Base-by-base conservation (phyloP, 176 grass and related monocot species). In the Hyparrhenia diplandra region DNA sequence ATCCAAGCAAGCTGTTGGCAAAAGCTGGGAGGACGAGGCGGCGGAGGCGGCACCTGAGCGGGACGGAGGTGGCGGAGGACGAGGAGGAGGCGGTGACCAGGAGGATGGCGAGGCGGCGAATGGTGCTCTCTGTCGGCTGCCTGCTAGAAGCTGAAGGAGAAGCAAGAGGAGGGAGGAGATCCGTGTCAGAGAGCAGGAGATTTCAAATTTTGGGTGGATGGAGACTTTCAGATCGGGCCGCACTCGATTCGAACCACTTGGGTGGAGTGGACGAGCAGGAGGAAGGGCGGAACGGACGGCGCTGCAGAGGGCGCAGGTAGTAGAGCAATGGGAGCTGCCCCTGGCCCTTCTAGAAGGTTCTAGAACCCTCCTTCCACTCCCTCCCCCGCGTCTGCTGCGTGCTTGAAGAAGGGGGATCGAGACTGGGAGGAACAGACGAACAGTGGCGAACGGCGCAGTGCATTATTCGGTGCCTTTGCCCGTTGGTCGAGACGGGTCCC, bases 31-130 rank as follows among this genome's bases (percentile, higher is more conserved):
- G 16, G 13, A 5, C 2, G 27, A 66, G 29, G 43, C n/a, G 4
- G n/a, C n/a, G n/a, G n/a, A n/a, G n/a, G 64, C n/a, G n/a, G n/a
- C 80, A 88, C 87, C 76, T 88, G 83, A 81, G 34, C 71, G 41
- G 42, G 32, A 64, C 40, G 41, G 72, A 13, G 35, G 10, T 40
- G 8, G 67, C 40, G 75, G 74, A 60, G 41, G 41, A 0, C 1
- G 39, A 41, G 6, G 72, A 21, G 72, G 87, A 66, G 87, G 78
- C 67, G 58, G 78, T 27, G 83, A 82, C 13, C 66, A 89, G 66
- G 78, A 89, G 73, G 21, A 82, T 28, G 17, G 46, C 67, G 36
- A 89, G 83, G 73, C 83, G 83, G 29, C 78, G 83, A 86, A 89
- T 86, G 66, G 73, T 60, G 87, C 34, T 14, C 68, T 21, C 67